Percentiles rank a stretch among this genome's conserved stretches.
phyloP scores from a whole-genome alignment of 139 green algal genomes.

The Chlorella ohadii region DNA sequence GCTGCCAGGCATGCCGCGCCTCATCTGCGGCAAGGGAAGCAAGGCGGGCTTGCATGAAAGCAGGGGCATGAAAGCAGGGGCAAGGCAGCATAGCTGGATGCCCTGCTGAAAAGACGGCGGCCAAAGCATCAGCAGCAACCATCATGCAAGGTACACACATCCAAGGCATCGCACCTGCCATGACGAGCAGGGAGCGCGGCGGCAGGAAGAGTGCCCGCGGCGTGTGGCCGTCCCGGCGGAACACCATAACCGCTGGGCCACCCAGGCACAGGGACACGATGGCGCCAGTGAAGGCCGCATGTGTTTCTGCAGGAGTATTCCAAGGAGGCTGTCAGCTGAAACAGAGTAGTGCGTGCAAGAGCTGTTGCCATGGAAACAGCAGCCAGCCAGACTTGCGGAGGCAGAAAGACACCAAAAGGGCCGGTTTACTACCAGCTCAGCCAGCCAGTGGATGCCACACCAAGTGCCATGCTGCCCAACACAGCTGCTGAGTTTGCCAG shows the following conservation, averaged over 20 bases:
- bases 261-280: slow-evolving; percentile 90
- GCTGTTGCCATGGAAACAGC: too few relatives aligned
- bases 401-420: too few relatives aligned
- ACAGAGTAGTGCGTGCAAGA: too few relatives aligned
- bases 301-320: slow-evolving; percentile 81
- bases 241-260: slow-evolving; percentile 84
- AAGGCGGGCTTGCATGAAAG: neutral
- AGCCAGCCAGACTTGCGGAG: too few relatives aligned
- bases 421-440: too few relatives aligned
- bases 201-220: slow-evolving; percentile 76
- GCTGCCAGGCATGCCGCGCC: slow-evolving; percentile 87
- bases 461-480: too few relatives aligned
- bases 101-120: neutral
- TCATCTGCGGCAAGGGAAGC: slow-evolving; percentile 57
- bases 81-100: neutral
- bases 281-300: slow-evolving; percentile 89
- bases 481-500: too few relatives aligned
- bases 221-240: slow-evolving; percentile 60
- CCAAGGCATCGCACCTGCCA: slow-evolving; percentile 48
- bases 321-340: too few relatives aligned
- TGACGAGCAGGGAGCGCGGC: slow-evolving; percentile 83
- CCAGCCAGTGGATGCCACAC: too few relatives aligned
- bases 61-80: neutral
- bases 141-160: neutral
- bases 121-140: too few relatives aligned